A percentile compares a stretch with the other conserved stretches of the same genome.
These are phyloP conservation scores for Beta macrorhiza DNA, from an alignment of 179 eudicot species.

Conservation along the genomic window DNA sequence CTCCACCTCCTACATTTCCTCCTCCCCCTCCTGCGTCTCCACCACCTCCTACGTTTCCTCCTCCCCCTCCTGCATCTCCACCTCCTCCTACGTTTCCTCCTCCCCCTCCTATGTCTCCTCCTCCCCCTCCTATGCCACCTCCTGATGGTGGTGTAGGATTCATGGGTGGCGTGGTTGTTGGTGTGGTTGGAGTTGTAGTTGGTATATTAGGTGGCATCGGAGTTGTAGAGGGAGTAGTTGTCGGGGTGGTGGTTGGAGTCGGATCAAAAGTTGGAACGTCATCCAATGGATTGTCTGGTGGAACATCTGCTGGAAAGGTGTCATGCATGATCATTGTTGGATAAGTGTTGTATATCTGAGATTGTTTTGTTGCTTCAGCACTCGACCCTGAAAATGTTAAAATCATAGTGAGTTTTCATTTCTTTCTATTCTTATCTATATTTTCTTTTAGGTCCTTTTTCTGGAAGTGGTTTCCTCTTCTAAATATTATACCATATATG, in stretches of 20 bases:
- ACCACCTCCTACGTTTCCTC: background rate
- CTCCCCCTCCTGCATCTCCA: background rate
- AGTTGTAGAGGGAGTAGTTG: constrained; percentile 41
- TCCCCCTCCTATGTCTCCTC: constrained; percentile 36
- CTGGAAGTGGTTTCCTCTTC: background rate
- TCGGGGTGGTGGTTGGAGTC: constrained; percentile 34
- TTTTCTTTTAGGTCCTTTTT: background rate
- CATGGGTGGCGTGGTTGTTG: constrained; percentile 37
- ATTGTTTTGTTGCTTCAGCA: constrained; percentile 43
- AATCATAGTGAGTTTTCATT: background rate
- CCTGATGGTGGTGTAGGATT: constrained; percentile 35
- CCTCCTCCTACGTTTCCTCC: background rate
- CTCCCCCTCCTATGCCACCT: constrained; percentile 14
- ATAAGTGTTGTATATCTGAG: constrained; percentile 28
- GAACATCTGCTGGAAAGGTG: constrained; percentile 29
- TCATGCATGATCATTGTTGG: constrained; percentile 25
- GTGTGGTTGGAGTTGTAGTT: constrained; percentile 29
- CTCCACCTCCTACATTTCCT: no score
- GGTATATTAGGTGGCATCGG: constrained; percentile 33
- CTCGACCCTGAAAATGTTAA: constrained; percentile 49
- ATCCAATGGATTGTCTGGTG: constrained; percentile 24
- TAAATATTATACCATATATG: background rate
- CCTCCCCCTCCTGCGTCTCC: background rate
- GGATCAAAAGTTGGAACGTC: constrained; percentile 36
- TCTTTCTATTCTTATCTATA: background rate